A percentile compares a stretch with the other conserved stretches of the same genome.
Evolutionary conservation across 2,329 filamentous ascomycete species (phyloP).

Genomic region (Xenoacremonium recifei): DNA sequence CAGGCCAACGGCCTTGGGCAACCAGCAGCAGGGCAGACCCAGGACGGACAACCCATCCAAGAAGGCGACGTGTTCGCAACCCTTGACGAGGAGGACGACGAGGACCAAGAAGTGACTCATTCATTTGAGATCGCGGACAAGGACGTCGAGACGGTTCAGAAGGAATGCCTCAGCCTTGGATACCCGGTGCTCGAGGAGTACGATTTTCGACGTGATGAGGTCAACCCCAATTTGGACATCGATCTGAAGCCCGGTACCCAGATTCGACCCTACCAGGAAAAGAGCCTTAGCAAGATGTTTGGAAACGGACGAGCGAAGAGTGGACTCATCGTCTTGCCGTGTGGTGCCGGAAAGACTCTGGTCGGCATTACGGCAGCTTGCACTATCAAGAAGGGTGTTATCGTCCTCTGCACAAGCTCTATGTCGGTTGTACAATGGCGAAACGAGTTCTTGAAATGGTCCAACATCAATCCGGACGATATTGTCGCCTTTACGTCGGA

Average conservation of each 20-base stretch:
- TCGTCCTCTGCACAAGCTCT: constrained; percentile 92
- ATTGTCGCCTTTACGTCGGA: constrained; percentile 95
- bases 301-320: constrained; percentile 96
- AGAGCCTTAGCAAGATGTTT: constrained; percentile 98
- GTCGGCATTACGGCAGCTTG: constrained; percentile 98
- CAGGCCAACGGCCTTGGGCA: constrained; percentile 55
- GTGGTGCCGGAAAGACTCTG: constrained; percentile 93
- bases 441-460: constrained; percentile 97
- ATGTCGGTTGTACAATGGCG: constrained; percentile 99
- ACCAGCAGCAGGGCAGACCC: constrained; percentile 33
- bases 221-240: constrained; percentile 89
- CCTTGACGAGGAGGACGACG: constrained; percentile 81
- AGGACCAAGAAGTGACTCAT: constrained; percentile 84
- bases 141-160: constrained; percentile 82
- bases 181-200: constrained; percentile 94
- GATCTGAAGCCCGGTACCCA: constrained; percentile 86
- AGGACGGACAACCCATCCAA: constrained; percentile 50
- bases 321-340: constrained; percentile 94
- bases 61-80: constrained; percentile 70
- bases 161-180: constrained; percentile 82
- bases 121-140: constrained; percentile 86
- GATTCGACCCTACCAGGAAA: constrained; percentile 94
- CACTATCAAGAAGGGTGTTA: constrained; percentile 94
- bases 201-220: constrained; percentile 88
- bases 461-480: constrained; percentile 87